Base-by-base conservation (phyloP, 768 basidiomycete species). In the Hericium erinaceus region DNA sequence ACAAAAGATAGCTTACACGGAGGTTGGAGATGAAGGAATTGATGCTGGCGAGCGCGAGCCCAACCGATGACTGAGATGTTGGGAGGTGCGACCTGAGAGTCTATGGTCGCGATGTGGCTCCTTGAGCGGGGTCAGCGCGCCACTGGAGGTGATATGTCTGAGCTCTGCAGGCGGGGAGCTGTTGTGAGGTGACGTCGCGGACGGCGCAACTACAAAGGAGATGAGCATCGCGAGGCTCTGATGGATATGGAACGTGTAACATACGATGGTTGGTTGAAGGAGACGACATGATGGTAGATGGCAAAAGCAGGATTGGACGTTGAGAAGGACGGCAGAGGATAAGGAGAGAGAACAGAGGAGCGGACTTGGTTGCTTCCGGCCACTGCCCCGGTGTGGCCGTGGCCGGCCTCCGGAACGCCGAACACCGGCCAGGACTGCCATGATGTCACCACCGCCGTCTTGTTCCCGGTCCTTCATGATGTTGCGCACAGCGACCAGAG, bases 11-110 rank as follows among this genome's bases (percentile, higher is more conserved):
- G 72, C 84, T 59, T 75, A 87, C 84, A 89, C 81, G 38, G 87
- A 89, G 18, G 87, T 87, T 3, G 88, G 88, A 1, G 85, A 87
- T 15, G 85, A 89, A 0, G 87, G 87, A 58, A 89, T 89, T 12
- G 85, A 87, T n/a, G 74, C 75, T 1, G 87, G 85, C 0, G 87
- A 87, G 22, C 78, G 77, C 10, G 84, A 85, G 41, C 83, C 85
- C 24, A 83, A 64, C 46, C 79, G 74, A 53, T 65, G 67, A 44
- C 76, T 75, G 16, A 80, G 68, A 58, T 78, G 77, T 61, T 82
- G 80, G 0, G 82, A 81, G 20, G 69, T 58, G 37, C 79, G 71
- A 16, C 73, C 71, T 1, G 76, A 76, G 1, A 76, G 70, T 33
- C 70, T 71, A 56, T 73, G 70, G 52, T 71, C 69, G 52, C 65